phyloP scores from a whole-genome alignment of 1,284 basidiomycete species.

The Papiliotrema terrestris region DNA sequence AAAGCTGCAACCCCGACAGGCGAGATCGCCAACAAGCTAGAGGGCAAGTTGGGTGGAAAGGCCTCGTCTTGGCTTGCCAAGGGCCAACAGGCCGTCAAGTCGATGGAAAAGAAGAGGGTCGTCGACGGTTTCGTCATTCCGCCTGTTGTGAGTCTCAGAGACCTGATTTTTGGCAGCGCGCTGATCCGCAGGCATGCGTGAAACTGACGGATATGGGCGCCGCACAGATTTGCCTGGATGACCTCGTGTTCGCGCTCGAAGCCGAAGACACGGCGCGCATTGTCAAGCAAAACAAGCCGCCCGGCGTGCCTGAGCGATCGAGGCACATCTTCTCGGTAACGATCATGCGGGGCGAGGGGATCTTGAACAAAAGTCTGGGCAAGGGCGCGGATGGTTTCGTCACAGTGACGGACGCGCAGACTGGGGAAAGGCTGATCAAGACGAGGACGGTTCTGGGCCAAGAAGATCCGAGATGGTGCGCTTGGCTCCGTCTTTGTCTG shows the following conservation, averaged over 20 bases:
- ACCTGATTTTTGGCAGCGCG: not conserved
- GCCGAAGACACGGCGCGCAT: conserved; percentile 43
- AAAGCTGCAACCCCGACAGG: conserved; percentile 25
- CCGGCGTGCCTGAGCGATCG: not conserved
- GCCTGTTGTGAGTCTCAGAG: conserved; percentile 24
- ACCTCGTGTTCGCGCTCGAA: conserved; percentile 38
- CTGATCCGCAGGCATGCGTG: conserved; percentile 35
- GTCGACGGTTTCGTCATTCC: conserved; percentile 38
- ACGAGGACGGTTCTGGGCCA: conserved; percentile 41
- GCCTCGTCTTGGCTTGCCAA: conserved; percentile 47
- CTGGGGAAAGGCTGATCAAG: conserved; percentile 41
- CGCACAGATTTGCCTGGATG: conserved; percentile 37
- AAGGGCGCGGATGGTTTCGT: conserved; percentile 46
- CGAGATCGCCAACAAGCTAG: conserved; percentile 19
- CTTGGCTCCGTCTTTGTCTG: not conserved
- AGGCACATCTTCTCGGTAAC: conserved; percentile 38
- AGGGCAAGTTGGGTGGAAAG: conserved; percentile 37
- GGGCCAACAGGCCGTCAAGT: conserved; percentile 44
- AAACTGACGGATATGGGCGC: conserved; percentile 47
- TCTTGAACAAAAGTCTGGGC: conserved; percentile 27
- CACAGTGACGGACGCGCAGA: conserved; percentile 30
- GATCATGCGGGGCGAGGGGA: conserved; percentile 38
- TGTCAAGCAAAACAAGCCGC: conserved; percentile 27
- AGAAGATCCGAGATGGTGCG: conserved; percentile 44
- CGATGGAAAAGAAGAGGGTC: conserved; percentile 37